These are phyloP conservation scores for Luffa acutangula DNA, from an alignment of 306 rosid genomes.

Conservation along the genomic window DNA sequence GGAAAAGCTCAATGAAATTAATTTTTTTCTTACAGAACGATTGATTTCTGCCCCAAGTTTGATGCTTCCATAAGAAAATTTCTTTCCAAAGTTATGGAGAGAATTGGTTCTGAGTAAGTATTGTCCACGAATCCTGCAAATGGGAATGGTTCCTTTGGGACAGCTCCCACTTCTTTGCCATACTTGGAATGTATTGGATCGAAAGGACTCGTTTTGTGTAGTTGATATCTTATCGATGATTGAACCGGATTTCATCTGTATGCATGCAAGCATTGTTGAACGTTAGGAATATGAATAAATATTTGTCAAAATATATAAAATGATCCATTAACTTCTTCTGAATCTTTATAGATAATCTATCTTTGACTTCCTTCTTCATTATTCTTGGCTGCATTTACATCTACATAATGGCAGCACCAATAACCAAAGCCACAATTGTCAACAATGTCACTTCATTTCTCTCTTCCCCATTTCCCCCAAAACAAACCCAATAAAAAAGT, in stretches of 20 bases:
- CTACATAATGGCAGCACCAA: not conserved
- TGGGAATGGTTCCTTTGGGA: slow-evolving; percentile 56
- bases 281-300: too few relatives aligned
- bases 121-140: slow-evolving; percentile 33
- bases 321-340: not conserved
- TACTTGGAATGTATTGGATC: slow-evolving; percentile 21
- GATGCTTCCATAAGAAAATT: not conserved
- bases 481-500: not conserved
- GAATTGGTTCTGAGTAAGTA: slow-evolving; percentile 34
- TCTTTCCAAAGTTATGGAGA: slow-evolving; percentile 30
- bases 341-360: not conserved
- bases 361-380: not conserved
- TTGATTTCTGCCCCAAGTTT: not conserved
- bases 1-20: too few relatives aligned
- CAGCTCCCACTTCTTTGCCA: slow-evolving; percentile 66
- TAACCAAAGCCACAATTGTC: slow-evolving; percentile 7
- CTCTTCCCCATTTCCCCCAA: not conserved
- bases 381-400: not conserved
- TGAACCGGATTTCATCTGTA: slow-evolving; percentile 36
- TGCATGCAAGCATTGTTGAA: not conserved
- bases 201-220: not conserved
- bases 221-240: not conserved
- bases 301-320: too few relatives aligned
- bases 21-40: slow-evolving; percentile 32
- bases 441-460: not conserved